Evolutionary conservation across 2,329 filamentous ascomycete genomes (phyloP), one percentile per base, ranked within the genome.

Genomic region (Juglanconis oblonga): DNA sequence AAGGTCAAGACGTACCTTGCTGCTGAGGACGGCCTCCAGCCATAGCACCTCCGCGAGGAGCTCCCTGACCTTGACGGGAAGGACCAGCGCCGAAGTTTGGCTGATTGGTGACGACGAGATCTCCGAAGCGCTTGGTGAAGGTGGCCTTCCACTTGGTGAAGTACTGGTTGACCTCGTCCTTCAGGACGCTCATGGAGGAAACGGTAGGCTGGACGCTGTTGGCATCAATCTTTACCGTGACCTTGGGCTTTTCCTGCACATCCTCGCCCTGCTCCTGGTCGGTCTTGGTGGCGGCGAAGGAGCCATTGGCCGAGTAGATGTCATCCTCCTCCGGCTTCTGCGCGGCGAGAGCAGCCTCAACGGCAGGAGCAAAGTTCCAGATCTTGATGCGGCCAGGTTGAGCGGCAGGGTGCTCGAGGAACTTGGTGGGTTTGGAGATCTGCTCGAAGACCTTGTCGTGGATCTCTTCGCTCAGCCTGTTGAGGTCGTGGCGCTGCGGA

Each of bases 111-210:
- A 84, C 78, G 47, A 82, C 80, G 17, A 92, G 81, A 40, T 95
- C 88, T 17, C 86, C 84, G 31, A 96, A 77, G 13, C 92, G 84
- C 59, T 85, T 81, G 45, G 91, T 77, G 9, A 97, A 84, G 11
- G 80, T 79, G 5, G 85, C 81, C 67, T 91, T 85, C 94, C 94
- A 98, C 64, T 91, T 88, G 60, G 89, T 86, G 70, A 94, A 96
- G 70, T 88, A 87, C 6, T 81, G 76, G 5, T 96, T 71, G 1
- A 87, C 82, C 57, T 89, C 87, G 64, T 83, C 86, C 76, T 87
- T 92, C 67, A 92, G 74, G 67, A 91, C 87, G 38, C 73, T 76
- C 58, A 78, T 75, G 29, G 67, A 66, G 33, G 72, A 68, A 4
- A 62, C 57, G 33, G 64, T 65, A n/a, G 69, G 68, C 52, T 74